phyloP scores from a whole-genome alignment of 768 basidiomycete genomes.

The Boletus insuetus region DNA sequence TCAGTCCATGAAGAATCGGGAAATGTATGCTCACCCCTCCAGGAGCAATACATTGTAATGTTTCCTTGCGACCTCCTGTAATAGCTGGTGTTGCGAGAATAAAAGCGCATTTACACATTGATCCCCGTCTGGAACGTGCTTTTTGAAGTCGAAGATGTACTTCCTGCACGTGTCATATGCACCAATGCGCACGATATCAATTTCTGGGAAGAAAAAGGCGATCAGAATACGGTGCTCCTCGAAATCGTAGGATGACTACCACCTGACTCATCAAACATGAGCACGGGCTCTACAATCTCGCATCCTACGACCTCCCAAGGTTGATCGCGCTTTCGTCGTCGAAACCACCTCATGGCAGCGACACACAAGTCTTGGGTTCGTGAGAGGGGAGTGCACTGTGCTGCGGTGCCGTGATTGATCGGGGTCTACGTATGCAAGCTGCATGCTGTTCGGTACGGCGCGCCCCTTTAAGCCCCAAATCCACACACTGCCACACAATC shows the following conservation, averaged over 20 bases:
- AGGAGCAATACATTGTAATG: conserved; percentile 62
- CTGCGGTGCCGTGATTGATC: conserved; percentile 22
- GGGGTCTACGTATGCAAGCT: neutral
- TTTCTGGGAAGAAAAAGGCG: conserved; percentile 37
- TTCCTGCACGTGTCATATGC: conserved; percentile 54
- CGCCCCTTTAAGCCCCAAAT: conserved; percentile 13
- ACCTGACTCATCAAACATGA: conserved; percentile 58
- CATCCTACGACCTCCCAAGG: conserved; percentile 81
- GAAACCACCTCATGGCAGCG: conserved; percentile 38
- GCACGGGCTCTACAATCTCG: conserved; percentile 60
- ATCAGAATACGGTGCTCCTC: conserved; percentile 7
- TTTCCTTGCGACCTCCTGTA: conserved; percentile 51
- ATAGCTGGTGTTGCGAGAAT: conserved; percentile 63
- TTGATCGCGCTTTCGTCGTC: conserved; percentile 49
- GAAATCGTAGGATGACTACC: conserved; percentile 35
- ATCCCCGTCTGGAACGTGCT: conserved; percentile 40
- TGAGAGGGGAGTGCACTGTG: conserved; percentile 7
- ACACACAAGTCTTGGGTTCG: conserved; percentile 14
- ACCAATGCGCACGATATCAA: conserved; percentile 56
- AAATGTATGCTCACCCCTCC: conserved; percentile 54
- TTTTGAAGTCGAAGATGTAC: conserved; percentile 60
- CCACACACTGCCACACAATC: conserved; percentile 23
- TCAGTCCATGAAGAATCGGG: neutral
- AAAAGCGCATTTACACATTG: conserved; percentile 53
- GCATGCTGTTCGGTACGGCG: conserved; percentile 12